Evolutionary conservation across 1,139 yeast genomes (phyloP), one percentile per base, ranked within the genome.

Genomic region (Saccharomyces hybrid): DNA sequence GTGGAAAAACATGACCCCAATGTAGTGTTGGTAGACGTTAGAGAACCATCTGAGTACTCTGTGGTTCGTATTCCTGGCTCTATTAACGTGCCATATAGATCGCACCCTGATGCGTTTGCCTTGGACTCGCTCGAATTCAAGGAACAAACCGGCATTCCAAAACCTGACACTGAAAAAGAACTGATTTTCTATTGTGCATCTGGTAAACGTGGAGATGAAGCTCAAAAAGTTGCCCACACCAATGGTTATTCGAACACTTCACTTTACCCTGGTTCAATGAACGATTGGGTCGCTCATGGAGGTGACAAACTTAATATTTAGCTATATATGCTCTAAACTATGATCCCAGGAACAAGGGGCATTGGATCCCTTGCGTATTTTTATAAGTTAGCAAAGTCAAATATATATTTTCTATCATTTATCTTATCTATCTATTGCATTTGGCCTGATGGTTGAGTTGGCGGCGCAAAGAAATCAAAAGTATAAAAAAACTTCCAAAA

Each of bases 171-270:
- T 52, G 82, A 81, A 50, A 81, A 85, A 67, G 87, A 87, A 63
- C 76, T 93, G 68, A 80, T 93, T 42, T 88, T 93, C 71, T 90
- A 89, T 74, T 93, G 99, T 74, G 83, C 88, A 56, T 95, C 90
- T 7, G 99, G 99, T 56, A 89, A 88, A 53, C 83, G 99, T 74
- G 86, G 95, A 50, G 79, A 89, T 46, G 88, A 89, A 58, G 91
- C 97, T 49, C 96, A 88, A 68, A 91, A 86, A 64, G 79, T 89
- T 66, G 99, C 98, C 27, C 80, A 81, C 57, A 84, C 95, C 48
- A 85, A 83, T 71, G 98, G 98, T 12, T 93, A 91, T 74, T 74
- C 78, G 54, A 79, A 86, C 62, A 76, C 88, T 66, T 83, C 88
- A 55, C 82, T 86, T 68, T 86, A 91, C 72, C 73, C 79, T 34